Evolutionary conservation across 169 alveolate species (phyloP).

Genomic region (Plasmodium gaboni): DNA sequence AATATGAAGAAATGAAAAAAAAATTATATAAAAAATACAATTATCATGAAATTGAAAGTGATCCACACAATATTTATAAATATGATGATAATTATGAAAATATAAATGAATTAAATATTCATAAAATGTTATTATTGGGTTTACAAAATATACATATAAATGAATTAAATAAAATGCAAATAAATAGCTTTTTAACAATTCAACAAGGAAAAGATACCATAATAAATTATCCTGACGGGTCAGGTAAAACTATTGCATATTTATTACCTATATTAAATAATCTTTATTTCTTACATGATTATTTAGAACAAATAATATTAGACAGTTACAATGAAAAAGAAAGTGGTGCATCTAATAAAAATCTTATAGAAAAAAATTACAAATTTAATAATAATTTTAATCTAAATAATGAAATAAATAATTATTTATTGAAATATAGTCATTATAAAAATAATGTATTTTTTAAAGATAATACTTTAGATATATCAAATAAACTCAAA

Average conservation of each 20-base stretch:
- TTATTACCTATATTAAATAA: conserved; percentile 83
- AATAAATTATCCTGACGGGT: conserved; percentile 78
- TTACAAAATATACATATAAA: conserved; percentile 61
- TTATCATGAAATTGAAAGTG: conserved; percentile 51
- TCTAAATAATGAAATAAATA: conserved; percentile 76
- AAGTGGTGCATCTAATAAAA: background rate
- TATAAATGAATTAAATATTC: conserved; percentile 63
- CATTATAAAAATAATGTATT: conserved; percentile 49
- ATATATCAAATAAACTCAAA: conserved; percentile 32
- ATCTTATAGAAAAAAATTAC: conserved; percentile 30
- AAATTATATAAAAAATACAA: conserved; percentile 56
- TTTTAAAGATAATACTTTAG: conserved; percentile 25
- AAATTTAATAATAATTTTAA: conserved; percentile 71
- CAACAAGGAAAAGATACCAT: conserved; percentile 85
- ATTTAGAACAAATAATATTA: conserved; percentile 79
- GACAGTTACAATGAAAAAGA: conserved; percentile 11
- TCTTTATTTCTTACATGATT: conserved; percentile 83
- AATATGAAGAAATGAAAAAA: conserved; percentile 47
- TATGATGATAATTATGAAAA: conserved; percentile 15
- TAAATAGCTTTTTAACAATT: conserved; percentile 79
- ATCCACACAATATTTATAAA: conserved; percentile 24
- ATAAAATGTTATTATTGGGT: conserved; percentile 65
- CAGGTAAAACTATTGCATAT: conserved; percentile 86
- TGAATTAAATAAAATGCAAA: conserved; percentile 79
- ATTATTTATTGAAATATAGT: conserved; percentile 59